These are phyloP conservation scores for Amanita fuliginea DNA, from an alignment of 768 basidiomycete species.

Conservation along the genomic window DNA sequence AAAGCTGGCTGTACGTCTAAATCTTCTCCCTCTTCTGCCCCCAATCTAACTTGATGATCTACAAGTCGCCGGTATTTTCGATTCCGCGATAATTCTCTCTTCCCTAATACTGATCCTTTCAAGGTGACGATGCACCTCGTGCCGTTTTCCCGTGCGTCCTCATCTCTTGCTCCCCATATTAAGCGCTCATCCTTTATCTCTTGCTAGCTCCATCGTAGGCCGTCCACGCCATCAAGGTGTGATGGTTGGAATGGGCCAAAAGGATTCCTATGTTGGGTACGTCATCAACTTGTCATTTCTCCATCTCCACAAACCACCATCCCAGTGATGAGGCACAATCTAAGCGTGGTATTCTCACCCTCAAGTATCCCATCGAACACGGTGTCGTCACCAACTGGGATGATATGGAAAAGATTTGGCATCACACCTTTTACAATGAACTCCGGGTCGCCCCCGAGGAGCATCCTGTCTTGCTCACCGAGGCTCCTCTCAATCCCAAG, in stretches of 20 bases:
- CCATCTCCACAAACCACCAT: conserved; percentile 8
- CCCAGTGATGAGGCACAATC: conserved; percentile 82
- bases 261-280: conserved; percentile 93
- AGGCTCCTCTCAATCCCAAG: conserved; percentile 90
- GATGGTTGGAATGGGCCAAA: conserved; percentile 96
- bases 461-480: conserved; percentile 85
- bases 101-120: conserved; percentile 17
- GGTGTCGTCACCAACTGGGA: conserved; percentile 98
- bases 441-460: conserved; percentile 89
- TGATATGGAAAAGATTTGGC: conserved; percentile 99
- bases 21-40: conserved; percentile 6
- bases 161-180: background rate
- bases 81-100: conserved; percentile 5
- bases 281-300: conserved; percentile 13
- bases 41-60: conserved; percentile 8
- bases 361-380: conserved; percentile 93
- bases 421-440: conserved; percentile 96
- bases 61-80: conserved; percentile 55
- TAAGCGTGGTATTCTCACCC: conserved; percentile 88
- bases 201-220: conserved; percentile 75
- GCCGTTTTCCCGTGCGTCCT: conserved; percentile 86
- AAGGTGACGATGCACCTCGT: conserved; percentile 83
- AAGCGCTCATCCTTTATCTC: conserved; percentile 3
- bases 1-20: conserved; percentile 89
- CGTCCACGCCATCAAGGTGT: conserved; percentile 92